Base-by-base conservation (phyloP, 441 rosid genomes). In the Eruca vesicaria region DNA sequence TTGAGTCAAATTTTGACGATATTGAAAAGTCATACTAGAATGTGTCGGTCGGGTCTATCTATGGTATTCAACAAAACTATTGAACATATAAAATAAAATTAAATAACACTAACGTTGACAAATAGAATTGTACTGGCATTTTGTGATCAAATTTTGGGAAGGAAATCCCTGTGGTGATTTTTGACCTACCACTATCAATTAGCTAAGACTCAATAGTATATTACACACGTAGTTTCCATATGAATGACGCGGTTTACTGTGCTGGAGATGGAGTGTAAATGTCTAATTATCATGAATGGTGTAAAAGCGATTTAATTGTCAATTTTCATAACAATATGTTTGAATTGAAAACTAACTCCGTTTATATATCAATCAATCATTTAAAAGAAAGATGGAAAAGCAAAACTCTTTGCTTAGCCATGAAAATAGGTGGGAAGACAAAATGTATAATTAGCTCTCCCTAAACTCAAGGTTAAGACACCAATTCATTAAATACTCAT, bases 391-490 rank as follows among this genome's bases (percentile, higher is more conserved):
- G 66, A 62, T 43, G 81, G 58, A 78, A 78, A 73, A 63, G 78
- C 77, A 68, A 63, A 78, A 73, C 74, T 68, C 63, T 78, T 48
- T 63, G 80, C 72, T 79, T 83, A 81, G 33, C 86, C 89, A 72
- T 69, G 59, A 84, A 88, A 82, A 50, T 62, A 73, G 92, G 82
- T 69, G 70, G 85, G 72, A 57, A 73, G 75, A 23, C 26, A 23
- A 23, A n/a, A 68, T 2, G 3, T 38, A 28, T 28, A 28, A 28
- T 2, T 28, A 28, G 31, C 2, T 4, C 2, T 28, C 31, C 31
- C 31, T 28, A 28, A 28, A 28, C 31, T 28, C 77, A 60, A 80
- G 79, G 83, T 68, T 78, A 78, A 83, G 73, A 81, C 71, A 52
- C 69, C 35, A 72, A 57, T 73, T 55, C 75, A 65, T 33, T 58